Conservation (phyloP, 441 rosid genomes). For the Codiaeum variegatum region DNA sequence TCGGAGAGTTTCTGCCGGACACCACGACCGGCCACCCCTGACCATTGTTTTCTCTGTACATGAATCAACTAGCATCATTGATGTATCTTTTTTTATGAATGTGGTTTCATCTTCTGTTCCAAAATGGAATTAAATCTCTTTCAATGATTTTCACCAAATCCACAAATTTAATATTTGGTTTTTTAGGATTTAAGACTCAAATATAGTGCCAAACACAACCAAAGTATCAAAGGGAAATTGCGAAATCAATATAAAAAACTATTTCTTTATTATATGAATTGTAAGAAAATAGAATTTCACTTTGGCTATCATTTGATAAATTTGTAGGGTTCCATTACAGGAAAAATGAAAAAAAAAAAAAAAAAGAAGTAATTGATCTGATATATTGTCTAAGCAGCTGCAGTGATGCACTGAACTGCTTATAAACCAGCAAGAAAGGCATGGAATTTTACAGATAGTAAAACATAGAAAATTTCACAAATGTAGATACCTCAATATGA, state of each 20-base stretch:
- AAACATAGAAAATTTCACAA: neutral
- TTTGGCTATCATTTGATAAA: neutral
- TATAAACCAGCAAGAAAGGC: slow-evolving; percentile 56
- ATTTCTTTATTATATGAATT: slow-evolving; percentile 14
- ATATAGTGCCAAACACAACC: neutral
- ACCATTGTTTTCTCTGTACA: no score
- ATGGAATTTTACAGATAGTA: neutral
- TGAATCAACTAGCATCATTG: no score
- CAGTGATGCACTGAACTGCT: slow-evolving; percentile 75
- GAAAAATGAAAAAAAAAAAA: neutral
- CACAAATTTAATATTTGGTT: neutral
- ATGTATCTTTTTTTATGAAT: neutral
- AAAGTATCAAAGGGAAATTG: neutral
- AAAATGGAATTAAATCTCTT: neutral
- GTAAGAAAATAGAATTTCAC: slow-evolving; percentile 10
- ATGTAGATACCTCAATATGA: slow-evolving; percentile 67
- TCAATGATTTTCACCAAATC: no score
- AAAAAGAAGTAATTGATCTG: neutral
- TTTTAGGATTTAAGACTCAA: neutral
- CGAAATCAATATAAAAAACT: neutral
- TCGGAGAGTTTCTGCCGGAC: no score
- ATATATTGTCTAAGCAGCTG: slow-evolving; percentile 47
- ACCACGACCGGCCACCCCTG: no score
- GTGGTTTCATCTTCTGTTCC: neutral
- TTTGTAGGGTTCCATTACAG: slow-evolving; percentile 18